phyloP scores from a whole-genome alignment of 768 basidiomycete species.

The Tulasnella sp. region DNA sequence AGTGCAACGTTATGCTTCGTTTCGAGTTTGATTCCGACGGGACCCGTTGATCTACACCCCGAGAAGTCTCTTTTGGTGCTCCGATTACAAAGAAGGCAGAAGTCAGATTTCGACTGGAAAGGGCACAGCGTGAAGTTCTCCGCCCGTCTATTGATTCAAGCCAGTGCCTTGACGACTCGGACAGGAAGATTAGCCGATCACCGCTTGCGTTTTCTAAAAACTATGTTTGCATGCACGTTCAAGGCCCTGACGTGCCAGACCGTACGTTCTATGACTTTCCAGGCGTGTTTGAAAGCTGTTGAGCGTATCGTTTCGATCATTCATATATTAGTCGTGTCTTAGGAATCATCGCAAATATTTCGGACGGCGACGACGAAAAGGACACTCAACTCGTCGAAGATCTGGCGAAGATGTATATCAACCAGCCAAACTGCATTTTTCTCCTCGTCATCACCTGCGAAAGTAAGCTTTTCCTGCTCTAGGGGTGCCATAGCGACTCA shows the following conservation, averaged over 20 bases:
- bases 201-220: constrained; percentile 49
- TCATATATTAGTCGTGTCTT: no score
- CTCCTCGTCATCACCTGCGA: constrained; percentile 30
- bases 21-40: constrained; percentile 35
- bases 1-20: constrained; percentile 40
- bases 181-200: not conserved
- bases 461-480: constrained; percentile 7
- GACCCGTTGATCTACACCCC: constrained; percentile 19
- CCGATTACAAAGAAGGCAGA: constrained; percentile 12
- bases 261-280: constrained; percentile 38
- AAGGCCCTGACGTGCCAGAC: constrained; percentile 44
- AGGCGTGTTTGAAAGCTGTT: not conserved
- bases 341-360: constrained; percentile 31
- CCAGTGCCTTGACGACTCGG: constrained; percentile 21
- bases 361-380: constrained; percentile 5
- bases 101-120: constrained; percentile 30
- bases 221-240: constrained; percentile 46
- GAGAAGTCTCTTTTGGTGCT: constrained; percentile 29
- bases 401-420: constrained; percentile 23
- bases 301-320: no score
- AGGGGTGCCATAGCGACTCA: no score
- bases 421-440: constrained; percentile 7
- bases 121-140: constrained; percentile 34
- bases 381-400: constrained; percentile 27
- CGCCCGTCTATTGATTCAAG: not conserved